Evolutionary conservation across 2,329 filamentous ascomycete genomes (phyloP).

Genomic region (Paraphoma sp.): DNA sequence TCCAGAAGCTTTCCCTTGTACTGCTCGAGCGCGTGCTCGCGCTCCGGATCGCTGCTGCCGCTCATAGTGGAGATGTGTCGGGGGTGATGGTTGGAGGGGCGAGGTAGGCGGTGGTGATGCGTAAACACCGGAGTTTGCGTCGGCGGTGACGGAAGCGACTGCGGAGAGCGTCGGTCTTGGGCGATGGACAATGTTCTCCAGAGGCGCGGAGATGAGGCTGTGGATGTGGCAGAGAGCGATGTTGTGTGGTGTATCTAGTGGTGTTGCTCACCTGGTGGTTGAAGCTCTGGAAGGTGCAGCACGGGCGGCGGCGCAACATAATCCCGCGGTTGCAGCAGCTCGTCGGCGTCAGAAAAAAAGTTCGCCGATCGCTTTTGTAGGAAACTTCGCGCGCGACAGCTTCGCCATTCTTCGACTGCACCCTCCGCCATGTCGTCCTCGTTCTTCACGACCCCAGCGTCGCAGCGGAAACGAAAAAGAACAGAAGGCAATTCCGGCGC

Average conservation of each 20-base stretch:
- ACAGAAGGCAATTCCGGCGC: conserved; percentile 55
- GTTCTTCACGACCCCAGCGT: conserved; percentile 89
- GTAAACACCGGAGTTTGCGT: conserved; percentile 25
- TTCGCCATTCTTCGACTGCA: conserved; percentile 11
- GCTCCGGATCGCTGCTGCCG: conserved; percentile 55
- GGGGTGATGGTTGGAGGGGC: conserved; percentile 18
- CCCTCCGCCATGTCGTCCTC: conserved; percentile 71
- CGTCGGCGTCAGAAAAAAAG: conserved; percentile 40
- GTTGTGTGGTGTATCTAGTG: conserved; percentile 15
- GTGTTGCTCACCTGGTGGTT: conserved; percentile 20
- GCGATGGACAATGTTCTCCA: background rate
- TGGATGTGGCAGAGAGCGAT: conserved; percentile 6
- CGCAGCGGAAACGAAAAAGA: conserved; percentile 90
- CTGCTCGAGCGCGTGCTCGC: conserved; percentile 58
- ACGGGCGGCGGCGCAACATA: conserved; percentile 22
- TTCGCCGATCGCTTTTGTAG: conserved; percentile 32
- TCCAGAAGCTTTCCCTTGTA: conserved; percentile 71
- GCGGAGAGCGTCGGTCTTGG: background rate
- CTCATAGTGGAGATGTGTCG: conserved; percentile 39
- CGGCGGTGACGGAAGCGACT: background rate
- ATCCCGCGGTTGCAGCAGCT: conserved; percentile 5
- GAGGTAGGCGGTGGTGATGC: conserved; percentile 22
- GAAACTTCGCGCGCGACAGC: conserved; percentile 11
- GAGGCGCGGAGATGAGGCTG: background rate
- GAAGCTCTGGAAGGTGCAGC: conserved; percentile 27